Evolutionary conservation across 805 yeast species (phyloP).

Genomic region (Helenozyma rhizophorensis): DNA sequence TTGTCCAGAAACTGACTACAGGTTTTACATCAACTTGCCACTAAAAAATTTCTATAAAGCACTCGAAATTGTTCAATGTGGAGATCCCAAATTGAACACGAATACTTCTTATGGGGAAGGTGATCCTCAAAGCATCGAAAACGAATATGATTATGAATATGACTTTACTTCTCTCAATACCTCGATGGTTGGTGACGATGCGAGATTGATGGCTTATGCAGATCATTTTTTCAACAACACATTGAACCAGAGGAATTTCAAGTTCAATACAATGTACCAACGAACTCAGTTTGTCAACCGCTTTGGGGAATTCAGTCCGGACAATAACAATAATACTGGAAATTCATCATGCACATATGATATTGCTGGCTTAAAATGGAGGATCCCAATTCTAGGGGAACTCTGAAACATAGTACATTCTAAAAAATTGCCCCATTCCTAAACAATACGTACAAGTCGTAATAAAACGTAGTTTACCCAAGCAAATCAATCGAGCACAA

Average conservation of each 20-base stretch:
- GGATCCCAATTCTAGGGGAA: too few relatives aligned
- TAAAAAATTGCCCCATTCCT: too few relatives aligned
- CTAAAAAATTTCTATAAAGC: slow-evolving; percentile 46
- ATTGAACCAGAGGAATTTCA: slow-evolving; percentile 29
- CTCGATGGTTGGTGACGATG: too few relatives aligned
- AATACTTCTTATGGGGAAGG: slow-evolving; percentile 23
- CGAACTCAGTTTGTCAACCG: slow-evolving; percentile 38
- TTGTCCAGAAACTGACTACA: slow-evolving; percentile 36
- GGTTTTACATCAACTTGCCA: slow-evolving; percentile 42
- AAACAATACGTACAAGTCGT: too few relatives aligned
- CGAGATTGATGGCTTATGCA: slow-evolving; percentile 26
- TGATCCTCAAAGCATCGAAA: slow-evolving; percentile 9
- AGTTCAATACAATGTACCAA: slow-evolving; percentile 39
- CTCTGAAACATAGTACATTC: too few relatives aligned
- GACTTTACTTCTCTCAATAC: too few relatives aligned
- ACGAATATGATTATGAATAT: slow-evolving; percentile 18
- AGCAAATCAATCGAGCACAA: too few relatives aligned
- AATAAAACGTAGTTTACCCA: too few relatives aligned
- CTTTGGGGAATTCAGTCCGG: slow-evolving; percentile 40
- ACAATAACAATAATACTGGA: too few relatives aligned
- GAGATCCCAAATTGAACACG: too few relatives aligned
- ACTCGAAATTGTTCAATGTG: slow-evolving; percentile 35
- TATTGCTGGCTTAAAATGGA: too few relatives aligned
- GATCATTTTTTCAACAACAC: slow-evolving; percentile 30
- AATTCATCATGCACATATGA: too few relatives aligned